A percentile compares a stretch with the other conserved stretches of the same genome.
These are phyloP conservation scores for Fusarium continuum DNA, from an alignment of 2,329 filamentous ascomycete genomes.

Conservation along the genomic window DNA sequence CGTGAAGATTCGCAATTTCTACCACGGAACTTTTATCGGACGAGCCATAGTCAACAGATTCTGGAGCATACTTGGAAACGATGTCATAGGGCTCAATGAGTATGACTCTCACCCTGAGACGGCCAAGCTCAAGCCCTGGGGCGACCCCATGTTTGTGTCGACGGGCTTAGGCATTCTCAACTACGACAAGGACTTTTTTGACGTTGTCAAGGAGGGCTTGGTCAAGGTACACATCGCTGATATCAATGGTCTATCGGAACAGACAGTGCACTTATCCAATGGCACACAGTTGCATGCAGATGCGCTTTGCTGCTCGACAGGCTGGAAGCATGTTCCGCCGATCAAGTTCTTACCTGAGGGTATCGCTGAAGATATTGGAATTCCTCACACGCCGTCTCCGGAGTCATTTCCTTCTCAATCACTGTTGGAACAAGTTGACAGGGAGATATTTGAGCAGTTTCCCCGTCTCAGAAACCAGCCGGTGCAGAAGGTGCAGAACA, in stretches of 20 bases:
- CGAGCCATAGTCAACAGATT: conserved; percentile 54
- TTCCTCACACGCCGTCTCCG: conserved; percentile 53
- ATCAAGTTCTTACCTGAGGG: conserved; percentile 58
- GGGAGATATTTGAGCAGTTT: conserved; percentile 62
- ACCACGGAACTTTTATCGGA: conserved; percentile 62
- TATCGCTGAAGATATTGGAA: conserved; percentile 57
- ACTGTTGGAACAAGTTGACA: conserved; percentile 57
- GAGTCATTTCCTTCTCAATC: conserved; percentile 36
- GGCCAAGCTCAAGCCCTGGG: conserved; percentile 53
- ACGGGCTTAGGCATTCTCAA: conserved; percentile 63
- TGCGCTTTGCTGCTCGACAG: conserved; percentile 60
- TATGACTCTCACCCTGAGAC: conserved; percentile 55
- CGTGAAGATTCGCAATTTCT: conserved; percentile 55
- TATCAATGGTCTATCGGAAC: conserved; percentile 51
- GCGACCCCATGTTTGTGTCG: conserved; percentile 57
- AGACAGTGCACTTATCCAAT: conserved; percentile 54
- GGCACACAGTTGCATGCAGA: conserved; percentile 54
- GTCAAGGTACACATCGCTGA: conserved; percentile 59
- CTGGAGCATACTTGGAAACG: conserved; percentile 58
- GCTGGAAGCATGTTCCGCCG: conserved; percentile 53
- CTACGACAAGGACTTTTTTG: conserved; percentile 60
- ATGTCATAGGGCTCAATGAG: conserved; percentile 56
- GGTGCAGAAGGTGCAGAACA: conserved; percentile 50
- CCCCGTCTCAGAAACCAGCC: conserved; percentile 64
- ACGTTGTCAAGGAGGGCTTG: conserved; percentile 57